Evolutionary conservation across 2,329 filamentous ascomycete genomes (phyloP), one percentile per base, ranked within the genome.

Genomic region (Fusarium nodosum): DNA sequence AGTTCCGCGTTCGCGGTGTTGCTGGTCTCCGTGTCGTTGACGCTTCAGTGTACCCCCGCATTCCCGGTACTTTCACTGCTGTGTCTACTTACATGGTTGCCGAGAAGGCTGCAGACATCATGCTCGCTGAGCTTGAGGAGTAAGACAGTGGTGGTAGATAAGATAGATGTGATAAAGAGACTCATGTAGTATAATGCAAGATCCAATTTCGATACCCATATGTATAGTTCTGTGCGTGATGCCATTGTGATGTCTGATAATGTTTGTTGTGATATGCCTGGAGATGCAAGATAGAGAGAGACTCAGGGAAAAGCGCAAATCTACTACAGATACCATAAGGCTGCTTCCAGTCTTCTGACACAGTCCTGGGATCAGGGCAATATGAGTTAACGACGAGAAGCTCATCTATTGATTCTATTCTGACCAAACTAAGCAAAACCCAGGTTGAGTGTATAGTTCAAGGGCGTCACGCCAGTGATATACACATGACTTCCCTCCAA

Each of bases 1-100:
- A 82, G 74, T 83, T 84, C 53, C 79, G 84, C 47, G 84, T 86
- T 5, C 64, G 75, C 76, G 85, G 74, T n/a, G 82, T 82, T 4
- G 66, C 77, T 33, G 83, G 83, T 51, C 79, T 84, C 24, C 77
- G 81, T 60, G 82, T 84, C 6, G 82, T 84, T 8, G 82, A 84
- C 63, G 82, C 81, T 3, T 83, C 80, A 0, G 78, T 84, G 36
- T 84, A 82, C 69, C 82, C 82, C 5, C 77, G 71, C 7, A 72
- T 73, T n/a, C 77, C 77, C 0, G 77, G 77, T 22, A 78, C 76
- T 2, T 76, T 79, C 33, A 78, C 77, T 0, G 76, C 76, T 12
- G 68, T 78, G 6, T 77, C 75, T 2, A 79, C 76, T 0, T 79
- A 70, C 26, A 76, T 79, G 73, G 74, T 75, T 4, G 76, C 72